phyloP scores from a whole-genome alignment of 192 early-diverging fungal genomes.

The Linnemannia zychae region DNA sequence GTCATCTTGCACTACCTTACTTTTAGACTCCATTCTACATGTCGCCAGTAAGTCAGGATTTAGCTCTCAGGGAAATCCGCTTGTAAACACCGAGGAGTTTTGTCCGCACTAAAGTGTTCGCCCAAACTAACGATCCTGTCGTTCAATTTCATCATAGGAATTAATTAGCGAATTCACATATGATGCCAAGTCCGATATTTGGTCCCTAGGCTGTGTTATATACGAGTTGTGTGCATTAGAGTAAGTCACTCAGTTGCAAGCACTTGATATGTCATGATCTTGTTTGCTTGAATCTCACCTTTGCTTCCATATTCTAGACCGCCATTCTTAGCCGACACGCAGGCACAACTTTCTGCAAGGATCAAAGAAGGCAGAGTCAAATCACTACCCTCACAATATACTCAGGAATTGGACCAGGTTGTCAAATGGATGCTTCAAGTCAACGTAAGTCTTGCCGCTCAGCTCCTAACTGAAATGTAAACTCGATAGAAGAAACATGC shows the following conservation, averaged over 20 bases:
- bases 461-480: background rate
- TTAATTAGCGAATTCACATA: constrained; percentile 75
- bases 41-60: constrained; percentile 69
- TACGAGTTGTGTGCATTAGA: constrained; percentile 82
- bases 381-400: constrained; percentile 64
- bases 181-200: constrained; percentile 81
- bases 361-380: constrained; percentile 71
- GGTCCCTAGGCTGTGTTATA: constrained; percentile 81
- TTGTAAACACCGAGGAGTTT: background rate
- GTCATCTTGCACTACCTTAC: background rate
- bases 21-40: constrained; percentile 81
- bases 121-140: background rate
- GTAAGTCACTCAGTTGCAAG: constrained; percentile 53
- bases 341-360: constrained; percentile 67
- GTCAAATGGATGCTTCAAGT: constrained; percentile 71
- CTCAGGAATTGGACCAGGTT: constrained; percentile 54
- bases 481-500: background rate
- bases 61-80: background rate
- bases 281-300: background rate
- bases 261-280: too few species aligned
- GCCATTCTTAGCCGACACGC: constrained; percentile 78
- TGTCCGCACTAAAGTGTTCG: background rate
- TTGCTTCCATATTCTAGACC: constrained; percentile 62
- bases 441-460: constrained; percentile 55
- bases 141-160: constrained; percentile 55